phyloP scores from a whole-genome alignment of 495 filamentous ascomycete species.

The Daldinia decipiens region DNA sequence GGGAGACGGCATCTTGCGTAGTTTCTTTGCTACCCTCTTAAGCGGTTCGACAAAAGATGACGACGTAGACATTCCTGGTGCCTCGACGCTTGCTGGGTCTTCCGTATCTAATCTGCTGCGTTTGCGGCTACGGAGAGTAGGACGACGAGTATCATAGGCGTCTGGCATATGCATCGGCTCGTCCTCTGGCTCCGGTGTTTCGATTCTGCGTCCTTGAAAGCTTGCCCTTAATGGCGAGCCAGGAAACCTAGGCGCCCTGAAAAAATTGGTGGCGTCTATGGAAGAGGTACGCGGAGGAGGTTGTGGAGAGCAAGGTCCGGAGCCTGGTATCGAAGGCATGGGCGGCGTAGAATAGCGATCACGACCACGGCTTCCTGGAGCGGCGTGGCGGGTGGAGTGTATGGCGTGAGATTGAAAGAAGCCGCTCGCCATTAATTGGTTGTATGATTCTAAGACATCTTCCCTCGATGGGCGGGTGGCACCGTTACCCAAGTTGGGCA shows the following conservation, averaged over 20 bases:
- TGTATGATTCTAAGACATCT: conserved; percentile 58
- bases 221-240: conserved; percentile 22
- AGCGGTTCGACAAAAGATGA: conserved; percentile 45
- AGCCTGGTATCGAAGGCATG: conserved; percentile 32
- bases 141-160: conserved; percentile 27
- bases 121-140: conserved; percentile 42
- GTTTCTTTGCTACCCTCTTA: conserved; percentile 48
- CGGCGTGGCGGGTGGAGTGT: conserved; percentile 55
- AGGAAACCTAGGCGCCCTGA: conserved; percentile 1
- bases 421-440: conserved; percentile 55
- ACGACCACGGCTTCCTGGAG: conserved; percentile 26
- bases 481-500: conserved; percentile 22
- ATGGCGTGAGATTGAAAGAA: conserved; percentile 62
- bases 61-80: conserved; percentile 17
- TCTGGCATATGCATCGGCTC: conserved; percentile 13
- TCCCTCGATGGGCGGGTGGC: conserved; percentile 54
- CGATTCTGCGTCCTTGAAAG: conserved; percentile 10
- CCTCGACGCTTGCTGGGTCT: conserved; percentile 15
- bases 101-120: conserved; percentile 34
- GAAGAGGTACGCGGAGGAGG: conserved; percentile 35
- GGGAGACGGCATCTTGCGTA: conserved; percentile 39
- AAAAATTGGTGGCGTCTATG: conserved; percentile 14
- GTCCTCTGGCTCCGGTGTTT: conserved; percentile 7
- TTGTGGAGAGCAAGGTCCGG: conserved; percentile 28
- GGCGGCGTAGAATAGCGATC: conserved; percentile 35